Conservation (phyloP, 148 eudicot species). For the Chenopodium album region DNA sequence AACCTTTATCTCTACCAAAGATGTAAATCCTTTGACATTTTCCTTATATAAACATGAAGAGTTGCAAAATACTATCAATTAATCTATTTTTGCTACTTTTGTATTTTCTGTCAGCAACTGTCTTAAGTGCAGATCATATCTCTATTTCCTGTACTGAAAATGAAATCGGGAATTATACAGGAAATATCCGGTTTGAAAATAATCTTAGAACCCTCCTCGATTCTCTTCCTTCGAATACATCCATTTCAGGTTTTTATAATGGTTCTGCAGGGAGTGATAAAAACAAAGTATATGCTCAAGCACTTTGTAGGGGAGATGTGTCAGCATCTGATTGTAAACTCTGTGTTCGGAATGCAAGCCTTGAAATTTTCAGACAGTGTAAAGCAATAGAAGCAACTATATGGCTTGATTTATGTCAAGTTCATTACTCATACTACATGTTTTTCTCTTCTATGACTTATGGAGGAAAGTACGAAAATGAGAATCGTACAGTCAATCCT, state of each 20-base stretch:
- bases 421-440: conserved; percentile 26
- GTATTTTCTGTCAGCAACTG: not conserved
- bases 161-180: conserved; percentile 6
- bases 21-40: conserved; percentile 5
- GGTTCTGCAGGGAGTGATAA: conserved; percentile 14
- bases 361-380: conserved; percentile 16
- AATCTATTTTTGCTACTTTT: not conserved
- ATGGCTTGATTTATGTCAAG: conserved; percentile 32
- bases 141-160: not conserved
- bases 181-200: conserved; percentile 22
- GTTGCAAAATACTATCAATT: not conserved
- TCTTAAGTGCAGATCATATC: conserved; percentile 17
- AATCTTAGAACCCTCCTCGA: conserved; percentile 27
- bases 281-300: conserved; percentile 17
- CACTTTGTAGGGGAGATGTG: conserved; percentile 38
- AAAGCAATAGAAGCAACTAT: conserved; percentile 20
- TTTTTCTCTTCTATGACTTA: conserved; percentile 20
- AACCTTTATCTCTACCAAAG: not conserved
- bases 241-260: conserved; percentile 20
- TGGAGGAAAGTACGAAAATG: conserved; percentile 11
- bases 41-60: not conserved
- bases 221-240: conserved; percentile 17
- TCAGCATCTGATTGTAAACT: conserved; percentile 11
- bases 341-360: conserved; percentile 24
- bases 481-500: not conserved